Conservation (phyloP, 306 rosid species). For the Quercus aquifolioides region DNA sequence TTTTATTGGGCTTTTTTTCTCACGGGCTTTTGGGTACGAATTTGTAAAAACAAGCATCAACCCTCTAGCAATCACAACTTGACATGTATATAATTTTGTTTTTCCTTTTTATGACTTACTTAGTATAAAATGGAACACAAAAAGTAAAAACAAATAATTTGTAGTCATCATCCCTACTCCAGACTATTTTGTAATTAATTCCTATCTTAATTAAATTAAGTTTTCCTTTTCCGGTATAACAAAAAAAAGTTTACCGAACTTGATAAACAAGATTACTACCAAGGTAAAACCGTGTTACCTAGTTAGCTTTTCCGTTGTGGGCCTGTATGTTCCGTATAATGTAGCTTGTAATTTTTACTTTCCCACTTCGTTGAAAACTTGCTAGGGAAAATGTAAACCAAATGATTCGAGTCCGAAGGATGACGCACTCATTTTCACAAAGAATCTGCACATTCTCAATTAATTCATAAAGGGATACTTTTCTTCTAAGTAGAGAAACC, state of each 20-base stretch:
- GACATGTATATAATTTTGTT: too few species aligned
- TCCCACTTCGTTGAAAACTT: conserved; percentile 66
- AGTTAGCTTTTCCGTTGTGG: conserved; percentile 25
- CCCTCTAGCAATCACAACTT: too few species aligned
- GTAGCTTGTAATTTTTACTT: conserved; percentile 32
- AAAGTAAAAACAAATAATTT: too few species aligned
- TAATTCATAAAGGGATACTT: conserved; percentile 57
- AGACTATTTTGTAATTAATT: too few species aligned
- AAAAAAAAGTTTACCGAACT: background rate
- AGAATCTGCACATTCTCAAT: conserved; percentile 31
- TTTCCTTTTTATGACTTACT: too few species aligned
- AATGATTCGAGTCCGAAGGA: conserved; percentile 49
- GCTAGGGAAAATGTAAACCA: conserved; percentile 60
- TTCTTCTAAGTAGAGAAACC: conserved; percentile 62
- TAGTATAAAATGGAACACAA: too few species aligned
- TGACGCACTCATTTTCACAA: conserved; percentile 30
- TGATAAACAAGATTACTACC: background rate
- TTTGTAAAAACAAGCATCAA: too few species aligned
- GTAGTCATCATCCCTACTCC: too few species aligned
- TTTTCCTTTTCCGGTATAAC: too few species aligned
- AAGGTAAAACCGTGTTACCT: conserved; percentile 17
- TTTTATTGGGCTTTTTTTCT: too few species aligned
- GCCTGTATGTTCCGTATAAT: conserved; percentile 36
- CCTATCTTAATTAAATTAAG: too few species aligned
- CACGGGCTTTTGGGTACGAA: too few species aligned